Evolutionary conservation across 2,329 filamentous ascomycete genomes (phyloP).

Genomic region (Colletotrichum theobromicola): DNA sequence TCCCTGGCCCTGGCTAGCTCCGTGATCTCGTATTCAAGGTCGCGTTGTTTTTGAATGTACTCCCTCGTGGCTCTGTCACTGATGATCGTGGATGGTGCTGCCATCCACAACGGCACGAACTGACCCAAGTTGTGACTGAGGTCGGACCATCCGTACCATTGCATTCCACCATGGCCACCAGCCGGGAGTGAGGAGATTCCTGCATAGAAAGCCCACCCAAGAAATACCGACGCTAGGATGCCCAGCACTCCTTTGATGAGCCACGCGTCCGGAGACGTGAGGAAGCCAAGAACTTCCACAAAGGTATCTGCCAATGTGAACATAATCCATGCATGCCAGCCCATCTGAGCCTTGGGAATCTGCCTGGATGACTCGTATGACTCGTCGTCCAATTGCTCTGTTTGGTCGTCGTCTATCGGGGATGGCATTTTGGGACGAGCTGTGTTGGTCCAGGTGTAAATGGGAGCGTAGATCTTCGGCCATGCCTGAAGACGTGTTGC

Average conservation of each 20-base stretch:
- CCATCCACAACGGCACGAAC: slow-evolving; percentile 28
- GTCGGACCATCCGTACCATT: slow-evolving; percentile 29
- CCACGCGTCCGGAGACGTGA: neutral
- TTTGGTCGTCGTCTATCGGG: neutral
- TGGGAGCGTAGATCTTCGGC: neutral
- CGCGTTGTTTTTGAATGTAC: slow-evolving; percentile 15
- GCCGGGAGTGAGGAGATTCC: slow-evolving; percentile 1
- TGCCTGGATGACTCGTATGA: neutral
- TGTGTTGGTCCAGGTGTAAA: slow-evolving; percentile 12
- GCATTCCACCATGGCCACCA: neutral
- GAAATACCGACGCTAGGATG: neutral
- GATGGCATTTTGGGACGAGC: neutral
- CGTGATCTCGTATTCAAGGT: slow-evolving; percentile 34
- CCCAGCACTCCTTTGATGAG: neutral
- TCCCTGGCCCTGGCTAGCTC: slow-evolving; percentile 32
- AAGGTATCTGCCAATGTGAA: slow-evolving; percentile 10
- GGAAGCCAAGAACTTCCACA: neutral
- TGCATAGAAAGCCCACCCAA: neutral
- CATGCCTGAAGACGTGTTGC: neutral
- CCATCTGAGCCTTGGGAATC: neutral
- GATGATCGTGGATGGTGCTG: slow-evolving; percentile 9
- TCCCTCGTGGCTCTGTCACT: slow-evolving; percentile 9
- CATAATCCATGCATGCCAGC: neutral
- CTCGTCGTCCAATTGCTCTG: neutral
- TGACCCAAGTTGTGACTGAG: slow-evolving; percentile 30